Evolutionary conservation across 305 asterid genomes (phyloP), one percentile per base, ranked within the genome.

Genomic region (Fraxinus baroniana): DNA sequence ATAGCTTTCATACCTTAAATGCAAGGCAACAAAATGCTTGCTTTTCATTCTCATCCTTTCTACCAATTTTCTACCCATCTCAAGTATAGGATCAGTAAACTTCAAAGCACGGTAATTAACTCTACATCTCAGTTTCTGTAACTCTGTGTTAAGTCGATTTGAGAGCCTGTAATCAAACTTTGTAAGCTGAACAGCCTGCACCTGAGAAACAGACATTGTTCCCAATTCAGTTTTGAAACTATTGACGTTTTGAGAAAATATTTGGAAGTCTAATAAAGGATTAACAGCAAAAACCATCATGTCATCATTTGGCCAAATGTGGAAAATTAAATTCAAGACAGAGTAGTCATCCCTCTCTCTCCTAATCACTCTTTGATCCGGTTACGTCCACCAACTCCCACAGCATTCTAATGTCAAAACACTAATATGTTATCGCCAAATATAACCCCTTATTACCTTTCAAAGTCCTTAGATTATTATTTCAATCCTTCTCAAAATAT

Each of bases 131-230:
- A 93, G 88, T 82, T 89, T 93, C 91, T 93, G 98, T 79, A 93
- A 71, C 77, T 90, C 89, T 20, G 36, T 24, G 20, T 84, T 88
- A 64, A 93, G 89, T 32, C 83, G 79, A 82, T 93, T 92, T 7
- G 98, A 89, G 60, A 93, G 87, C 90, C 98, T 90, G 84, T 89
- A 93, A 80, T 93, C 98, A 35, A 89, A 93, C 89, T 93, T 93
- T 0, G 90, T 91, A 71, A 93, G 92, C 89, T 85, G 89, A 81
- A 93, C 91, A 20, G 89, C 95, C 91, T 91, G 94, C 85, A 90
- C 83, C 92, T 90, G 84, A 76, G n/a, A 24, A 57, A 80, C 49
- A 81, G 26, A 60, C 24, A 60, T 41, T 37, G 52, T 28, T 74
- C 22, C 3, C 15, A 30, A 64, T 83, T 76, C 78, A 77, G 75